Base-by-base conservation (phyloP, 345 rosid genomes). In the Citrus cavaleriei region DNA sequence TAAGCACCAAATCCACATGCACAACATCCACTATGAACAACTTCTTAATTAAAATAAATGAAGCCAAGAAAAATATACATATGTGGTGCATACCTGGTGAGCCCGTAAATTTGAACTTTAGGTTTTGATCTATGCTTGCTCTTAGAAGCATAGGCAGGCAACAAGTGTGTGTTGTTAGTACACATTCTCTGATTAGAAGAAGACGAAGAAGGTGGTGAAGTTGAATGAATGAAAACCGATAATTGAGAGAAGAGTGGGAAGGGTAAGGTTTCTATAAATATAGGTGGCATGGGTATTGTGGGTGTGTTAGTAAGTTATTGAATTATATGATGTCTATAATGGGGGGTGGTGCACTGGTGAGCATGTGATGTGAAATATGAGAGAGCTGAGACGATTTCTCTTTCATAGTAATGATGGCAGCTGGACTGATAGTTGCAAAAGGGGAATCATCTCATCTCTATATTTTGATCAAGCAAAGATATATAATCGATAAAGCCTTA, bases 401-500 rank as follows among this genome's bases (percentile, higher is more conserved):
- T 79, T 86, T 61, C 55, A 63, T 77, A 57, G 84, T 81, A 79
- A 87, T 89, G 86, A 87, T 89, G 90, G 83, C 59, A 66, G 81
- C 73, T 81, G 75, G 83, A 79, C 81, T 82, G 81, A 83, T 81
- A 73, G 82, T 87, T 83, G 82, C 81, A 51, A 80, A 76, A 35
- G 70, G 81, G 69, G 79, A 85, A 85, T 84, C 82, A 83, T 77
- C 80, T 78, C 77, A 51, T 34, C 70, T 34, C 42, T 66, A 19
- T 35, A 27, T 69, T n/a, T 54, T 63, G 27, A 28, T 28, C 37
- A 21, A 4, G 28, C 75, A 54, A 37, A 30, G 55, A 10, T 51
- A 73, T 81, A 64, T 75, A 59, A 19, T 51, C 6, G 70, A 74
- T 70, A 73, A 38, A 42, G 28, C 77, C 77, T 40, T 70, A 57